Percentiles rank a stretch among this genome's conserved stretches.
Evolutionary conservation across 495 filamentous ascomycete species (phyloP).

Genomic region (Oleoguttula mirabilis): DNA sequence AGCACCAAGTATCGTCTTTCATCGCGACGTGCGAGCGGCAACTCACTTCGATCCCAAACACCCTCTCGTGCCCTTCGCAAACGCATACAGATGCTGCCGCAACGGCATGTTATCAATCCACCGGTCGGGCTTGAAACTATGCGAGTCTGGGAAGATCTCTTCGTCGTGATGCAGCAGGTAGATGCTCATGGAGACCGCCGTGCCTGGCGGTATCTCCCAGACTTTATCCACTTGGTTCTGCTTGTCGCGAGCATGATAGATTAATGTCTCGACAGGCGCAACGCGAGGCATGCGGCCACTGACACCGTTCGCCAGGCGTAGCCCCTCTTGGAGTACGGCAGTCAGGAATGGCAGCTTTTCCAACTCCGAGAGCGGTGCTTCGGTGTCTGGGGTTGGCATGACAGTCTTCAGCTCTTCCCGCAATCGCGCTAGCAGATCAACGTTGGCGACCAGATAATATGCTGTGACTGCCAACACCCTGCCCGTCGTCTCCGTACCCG

Average conservation of each 20-base stretch:
- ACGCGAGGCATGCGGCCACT: not conserved
- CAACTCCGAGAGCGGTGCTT: not conserved
- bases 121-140: not conserved
- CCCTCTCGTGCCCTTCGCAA: too few species aligned
- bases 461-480: not conserved
- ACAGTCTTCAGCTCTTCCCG: not conserved
- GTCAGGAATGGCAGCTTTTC: not conserved
- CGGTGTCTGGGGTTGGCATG: not conserved
- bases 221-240: too few species aligned
- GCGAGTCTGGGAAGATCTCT: not conserved
- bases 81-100: too few species aligned
- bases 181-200: not conserved
- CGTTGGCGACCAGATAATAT: not conserved
- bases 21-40: too few species aligned
- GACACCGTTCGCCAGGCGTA: not conserved
- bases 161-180: not conserved
- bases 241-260: too few species aligned
- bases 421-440: not conserved
- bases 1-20: too few species aligned
- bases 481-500: not conserved
- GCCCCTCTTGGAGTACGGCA: not conserved
- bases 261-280: not conserved
- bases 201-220: not conserved
- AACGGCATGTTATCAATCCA: too few species aligned
- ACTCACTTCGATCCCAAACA: too few species aligned